Percentiles rank a stretch among this genome's conserved stretches.
phyloP scores from a whole-genome alignment of 345 rosid genomes.

The Lenwebbia sp. region DNA sequence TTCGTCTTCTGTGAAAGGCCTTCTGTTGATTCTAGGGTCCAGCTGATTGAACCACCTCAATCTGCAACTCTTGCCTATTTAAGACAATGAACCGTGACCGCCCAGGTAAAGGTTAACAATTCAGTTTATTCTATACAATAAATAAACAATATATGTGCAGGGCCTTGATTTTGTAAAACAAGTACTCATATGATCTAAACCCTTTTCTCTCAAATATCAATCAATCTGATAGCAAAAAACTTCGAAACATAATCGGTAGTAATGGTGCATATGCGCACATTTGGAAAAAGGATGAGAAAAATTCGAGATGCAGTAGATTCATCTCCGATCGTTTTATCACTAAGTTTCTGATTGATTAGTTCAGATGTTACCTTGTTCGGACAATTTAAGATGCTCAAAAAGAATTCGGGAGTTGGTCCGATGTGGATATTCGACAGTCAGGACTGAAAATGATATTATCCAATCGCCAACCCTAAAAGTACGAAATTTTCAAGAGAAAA shows the following conservation, averaged over 20 bases:
- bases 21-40: constrained; percentile 46
- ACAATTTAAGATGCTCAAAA: background rate
- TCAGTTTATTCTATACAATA: background rate
- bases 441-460: background rate
- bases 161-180: background rate
- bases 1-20: constrained; percentile 48
- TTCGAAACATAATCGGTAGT: background rate
- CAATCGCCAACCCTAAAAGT: background rate
- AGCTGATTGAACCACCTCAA: constrained; percentile 60
- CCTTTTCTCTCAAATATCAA: background rate
- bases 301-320: background rate
- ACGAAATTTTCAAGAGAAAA: background rate
- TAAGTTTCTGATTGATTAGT: background rate
- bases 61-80: constrained; percentile 48
- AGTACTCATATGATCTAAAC: background rate
- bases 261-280: background rate
- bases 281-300: background rate
- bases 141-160: background rate
- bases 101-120: background rate
- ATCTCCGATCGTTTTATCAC: background rate
- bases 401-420: background rate
- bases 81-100: background rate
- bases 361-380: background rate
- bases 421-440: background rate
- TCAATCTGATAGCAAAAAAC: background rate